Evolutionary conservation across 768 basidiomycete genomes (phyloP), one percentile per base, ranked within the genome.

Genomic region (Lentinus brumalis): DNA sequence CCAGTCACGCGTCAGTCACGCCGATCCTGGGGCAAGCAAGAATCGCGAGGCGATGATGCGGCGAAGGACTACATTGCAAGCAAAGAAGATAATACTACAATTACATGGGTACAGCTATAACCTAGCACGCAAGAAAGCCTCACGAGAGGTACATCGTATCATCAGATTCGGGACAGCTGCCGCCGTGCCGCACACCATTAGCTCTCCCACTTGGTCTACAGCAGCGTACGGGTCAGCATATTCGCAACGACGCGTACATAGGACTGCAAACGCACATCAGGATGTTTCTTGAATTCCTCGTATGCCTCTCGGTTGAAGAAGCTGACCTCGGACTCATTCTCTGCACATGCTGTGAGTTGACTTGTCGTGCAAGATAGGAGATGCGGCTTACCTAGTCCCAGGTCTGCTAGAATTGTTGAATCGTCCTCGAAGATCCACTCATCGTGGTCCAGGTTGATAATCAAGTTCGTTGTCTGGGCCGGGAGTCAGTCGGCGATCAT

Each of bases 401-500:
- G 74, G 4, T 87, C 84, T 2, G 79, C 84, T n/a, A 99, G 80
- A 0, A 77, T 79, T 68, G 82, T 83, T 8, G 71, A 70, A 42
- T 88, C 88, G 64, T 94, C 86, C 50, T 83, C 76, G 15, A 95
- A 75, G 62, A 98, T 92, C 92, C 94, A 96, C 9, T 94, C 91
- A 59, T 98, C 96, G 69, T 96, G 85, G 69, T 97, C 94, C 59
- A 98, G 83, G 74, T 99, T 99, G 71, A 99, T 98, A 74, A 99
- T 98, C 31, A 99, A 81, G 76, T 99, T 98, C 35, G 91, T 91
- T 1, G 96, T 96, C 96, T 98, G 68, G 29, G 30, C 26, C 8
- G 6, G 21, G 35, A 10, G 8, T 16, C 35, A 11, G n/a, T 29
- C 12, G 18, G 16, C 14, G 21, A 32, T 46, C 31, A 16, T 41